phyloP scores from a whole-genome alignment of 2,329 filamentous ascomycete species.

The Diplodia sapinea region DNA sequence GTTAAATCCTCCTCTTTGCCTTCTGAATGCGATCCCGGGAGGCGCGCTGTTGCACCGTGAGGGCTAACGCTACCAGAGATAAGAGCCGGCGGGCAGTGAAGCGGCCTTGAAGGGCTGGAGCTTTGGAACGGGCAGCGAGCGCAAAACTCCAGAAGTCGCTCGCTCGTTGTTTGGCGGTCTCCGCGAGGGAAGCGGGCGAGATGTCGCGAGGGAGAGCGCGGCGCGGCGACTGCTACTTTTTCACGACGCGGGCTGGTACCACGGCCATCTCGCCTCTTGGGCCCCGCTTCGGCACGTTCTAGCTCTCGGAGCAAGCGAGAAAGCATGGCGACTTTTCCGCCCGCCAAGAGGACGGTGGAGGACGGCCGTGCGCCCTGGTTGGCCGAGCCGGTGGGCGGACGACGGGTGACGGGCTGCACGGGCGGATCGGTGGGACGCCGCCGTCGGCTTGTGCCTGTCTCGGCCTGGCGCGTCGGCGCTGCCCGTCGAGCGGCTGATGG shows the following conservation, averaged over 20 bases:
- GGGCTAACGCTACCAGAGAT: too few relatives aligned
- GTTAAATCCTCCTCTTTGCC: too few relatives aligned
- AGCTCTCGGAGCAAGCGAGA: slow-evolving; percentile 13
- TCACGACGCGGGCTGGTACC: background rate
- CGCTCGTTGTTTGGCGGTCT: slow-evolving; percentile 38
- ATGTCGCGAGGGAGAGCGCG: background rate
- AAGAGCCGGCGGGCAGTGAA: too few relatives aligned
- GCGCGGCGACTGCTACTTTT: slow-evolving; percentile 3
- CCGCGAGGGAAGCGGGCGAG: slow-evolving; percentile 1
- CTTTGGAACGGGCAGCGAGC: slow-evolving; percentile 57
- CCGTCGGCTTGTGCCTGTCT: slow-evolving; percentile 11
- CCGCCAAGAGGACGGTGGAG: slow-evolving; percentile 9
- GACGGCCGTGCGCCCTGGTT: background rate
- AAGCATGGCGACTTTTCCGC: slow-evolving; percentile 25
- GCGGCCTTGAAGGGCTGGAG: slow-evolving; percentile 43
- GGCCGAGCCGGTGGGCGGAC: slow-evolving; percentile 3
- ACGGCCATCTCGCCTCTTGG: background rate
- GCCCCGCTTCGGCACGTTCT: background rate
- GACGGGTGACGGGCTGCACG: background rate
- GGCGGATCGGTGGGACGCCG: slow-evolving; percentile 20
- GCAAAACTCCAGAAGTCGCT: slow-evolving; percentile 66
- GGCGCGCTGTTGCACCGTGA: too few relatives aligned
- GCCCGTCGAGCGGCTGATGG: slow-evolving; percentile 11
- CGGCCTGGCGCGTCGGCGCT: slow-evolving; percentile 22
- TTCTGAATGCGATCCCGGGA: background rate